Percentiles rank a stretch among this genome's conserved stretches.
phyloP scores from a whole-genome alignment of 2,329 filamentous ascomycete species.

The Fonsecaea erecta region DNA sequence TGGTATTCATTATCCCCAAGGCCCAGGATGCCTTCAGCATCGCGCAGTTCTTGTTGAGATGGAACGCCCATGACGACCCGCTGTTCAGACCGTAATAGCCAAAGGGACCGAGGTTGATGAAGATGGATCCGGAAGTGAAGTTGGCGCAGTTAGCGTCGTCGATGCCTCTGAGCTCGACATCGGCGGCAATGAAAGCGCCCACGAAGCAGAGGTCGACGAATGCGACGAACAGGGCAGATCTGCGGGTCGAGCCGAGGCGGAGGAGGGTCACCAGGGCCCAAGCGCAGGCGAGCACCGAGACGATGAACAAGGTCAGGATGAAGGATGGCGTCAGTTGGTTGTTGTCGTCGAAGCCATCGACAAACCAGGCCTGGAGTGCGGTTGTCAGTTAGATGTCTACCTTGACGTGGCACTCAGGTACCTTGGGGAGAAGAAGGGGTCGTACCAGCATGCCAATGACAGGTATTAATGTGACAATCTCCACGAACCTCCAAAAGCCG shows the following conservation, averaged over 20 bases:
- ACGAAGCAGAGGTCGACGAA: conserved; percentile 67
- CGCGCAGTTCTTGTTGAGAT: conserved; percentile 75
- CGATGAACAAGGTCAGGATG: conserved; percentile 69
- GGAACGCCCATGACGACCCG: conserved; percentile 55
- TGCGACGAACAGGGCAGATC: conserved; percentile 64
- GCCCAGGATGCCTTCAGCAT: conserved; percentile 93
- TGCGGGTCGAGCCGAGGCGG: conserved; percentile 62
- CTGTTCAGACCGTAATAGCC: conserved; percentile 57
- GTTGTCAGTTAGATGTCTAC: conserved; percentile 19
- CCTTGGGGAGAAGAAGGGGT: not conserved
- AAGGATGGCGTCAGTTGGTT: conserved; percentile 64
- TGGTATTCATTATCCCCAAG: conserved; percentile 82
- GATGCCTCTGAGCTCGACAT: conserved; percentile 63
- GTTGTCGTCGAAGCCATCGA: conserved; percentile 61
- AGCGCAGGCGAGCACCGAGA: conserved; percentile 63
- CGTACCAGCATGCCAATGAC: conserved; percentile 65
- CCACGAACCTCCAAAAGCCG: conserved; percentile 63
- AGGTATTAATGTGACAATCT: conserved; percentile 67
- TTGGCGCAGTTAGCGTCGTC: conserved; percentile 68
- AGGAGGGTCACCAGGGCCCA: conserved; percentile 67
- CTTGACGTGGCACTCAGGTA: not conserved
- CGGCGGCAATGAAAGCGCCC: conserved; percentile 66
- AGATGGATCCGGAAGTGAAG: conserved; percentile 60
- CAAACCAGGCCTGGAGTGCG: conserved; percentile 59
- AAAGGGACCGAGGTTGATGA: conserved; percentile 66